A percentile compares a stretch with the other conserved stretches of the same genome.
phyloP scores from a whole-genome alignment of 192 early-diverging fungal species.

The Coemansia interrupta region DNA sequence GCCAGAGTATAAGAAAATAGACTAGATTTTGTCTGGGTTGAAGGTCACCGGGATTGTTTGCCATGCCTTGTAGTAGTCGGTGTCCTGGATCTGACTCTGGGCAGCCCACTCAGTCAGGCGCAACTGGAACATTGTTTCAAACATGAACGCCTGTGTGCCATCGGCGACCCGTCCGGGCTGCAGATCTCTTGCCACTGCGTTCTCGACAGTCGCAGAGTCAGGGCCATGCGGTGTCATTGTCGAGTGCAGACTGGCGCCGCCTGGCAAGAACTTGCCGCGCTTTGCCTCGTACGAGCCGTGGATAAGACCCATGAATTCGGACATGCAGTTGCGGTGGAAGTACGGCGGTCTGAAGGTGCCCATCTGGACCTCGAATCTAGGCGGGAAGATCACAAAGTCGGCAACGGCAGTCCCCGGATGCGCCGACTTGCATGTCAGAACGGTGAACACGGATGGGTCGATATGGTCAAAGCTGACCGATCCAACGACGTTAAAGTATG shows the following conservation, averaged over 20 bases:
- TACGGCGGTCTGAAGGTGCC: conserved; percentile 92
- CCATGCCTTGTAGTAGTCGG: conserved; percentile 90
- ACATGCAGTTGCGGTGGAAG: conserved; percentile 97
- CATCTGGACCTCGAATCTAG: conserved; percentile 87
- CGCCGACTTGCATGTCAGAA: conserved; percentile 84
- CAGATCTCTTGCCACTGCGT: conserved; percentile 67
- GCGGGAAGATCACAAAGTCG: conserved; percentile 97
- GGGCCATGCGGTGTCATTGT: conserved; percentile 93
- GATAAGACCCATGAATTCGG: conserved; percentile 98
- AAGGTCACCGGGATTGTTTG: conserved; percentile 56
- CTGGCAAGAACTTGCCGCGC: conserved; percentile 83
- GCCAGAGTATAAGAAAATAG: background rate
- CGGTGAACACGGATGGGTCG: conserved; percentile 97
- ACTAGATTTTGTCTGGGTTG: conserved; percentile 27
- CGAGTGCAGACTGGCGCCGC: conserved; percentile 78
- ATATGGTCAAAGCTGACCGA: conserved; percentile 86
- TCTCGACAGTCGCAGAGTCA: conserved; percentile 72
- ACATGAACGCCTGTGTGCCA: conserved; percentile 91
- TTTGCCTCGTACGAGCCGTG: conserved; percentile 92
- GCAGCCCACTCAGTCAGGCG: conserved; percentile 80
- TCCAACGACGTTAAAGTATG: conserved; percentile 77
- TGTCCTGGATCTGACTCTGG: conserved; percentile 67
- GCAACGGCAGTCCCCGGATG: conserved; percentile 81
- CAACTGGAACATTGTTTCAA: conserved; percentile 81
- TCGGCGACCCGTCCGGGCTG: conserved; percentile 78